A percentile compares a stretch with the other conserved stretches of the same genome.
These are phyloP conservation scores for Casuarina equisetifolia DNA, from an alignment of 306 rosid genomes.

Conservation along the genomic window DNA sequence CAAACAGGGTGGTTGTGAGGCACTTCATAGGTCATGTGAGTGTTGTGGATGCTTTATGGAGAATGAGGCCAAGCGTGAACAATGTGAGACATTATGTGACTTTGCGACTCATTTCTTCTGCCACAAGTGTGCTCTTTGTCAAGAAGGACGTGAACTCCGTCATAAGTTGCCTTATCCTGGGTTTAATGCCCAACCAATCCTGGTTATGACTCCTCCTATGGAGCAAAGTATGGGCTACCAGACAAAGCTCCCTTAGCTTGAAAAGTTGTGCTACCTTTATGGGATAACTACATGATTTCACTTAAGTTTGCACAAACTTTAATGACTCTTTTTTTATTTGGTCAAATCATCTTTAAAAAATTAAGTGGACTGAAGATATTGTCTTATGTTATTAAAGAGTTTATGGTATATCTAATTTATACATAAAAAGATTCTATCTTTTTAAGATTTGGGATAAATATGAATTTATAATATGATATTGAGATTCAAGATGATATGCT, in stretches of 20 bases:
- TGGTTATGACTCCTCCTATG: slow-evolving; percentile 81
- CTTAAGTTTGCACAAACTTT: too few species aligned
- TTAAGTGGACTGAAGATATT: too few species aligned
- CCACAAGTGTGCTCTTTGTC: slow-evolving; percentile 88
- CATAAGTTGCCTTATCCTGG: slow-evolving; percentile 89
- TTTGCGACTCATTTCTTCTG: slow-evolving; percentile 80
- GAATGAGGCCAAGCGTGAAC: slow-evolving; percentile 81
- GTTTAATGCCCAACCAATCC: slow-evolving; percentile 67
- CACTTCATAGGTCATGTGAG: slow-evolving; percentile 74
- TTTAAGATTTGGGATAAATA: too few species aligned
- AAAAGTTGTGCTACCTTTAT: slow-evolving; percentile 19
- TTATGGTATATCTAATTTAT: too few species aligned
- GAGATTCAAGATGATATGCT: too few species aligned
- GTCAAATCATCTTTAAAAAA: too few species aligned
- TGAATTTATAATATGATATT: too few species aligned
- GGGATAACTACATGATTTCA: too few species aligned
- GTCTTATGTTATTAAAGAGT: too few species aligned
- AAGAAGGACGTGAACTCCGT: slow-evolving; percentile 95
- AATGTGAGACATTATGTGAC: slow-evolving; percentile 74
- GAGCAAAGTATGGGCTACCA: slow-evolving; percentile 83
- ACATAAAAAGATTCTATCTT: too few species aligned
- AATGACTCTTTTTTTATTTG: too few species aligned
- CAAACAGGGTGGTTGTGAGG: slow-evolving; percentile 76
- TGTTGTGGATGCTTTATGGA: slow-evolving; percentile 71
- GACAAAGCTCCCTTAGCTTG: slow-evolving; percentile 27